A percentile compares a stretch with the other conserved stretches of the same genome.
Evolutionary conservation across 129 eudicot species (phyloP).

Genomic region (Daucus carota): DNA sequence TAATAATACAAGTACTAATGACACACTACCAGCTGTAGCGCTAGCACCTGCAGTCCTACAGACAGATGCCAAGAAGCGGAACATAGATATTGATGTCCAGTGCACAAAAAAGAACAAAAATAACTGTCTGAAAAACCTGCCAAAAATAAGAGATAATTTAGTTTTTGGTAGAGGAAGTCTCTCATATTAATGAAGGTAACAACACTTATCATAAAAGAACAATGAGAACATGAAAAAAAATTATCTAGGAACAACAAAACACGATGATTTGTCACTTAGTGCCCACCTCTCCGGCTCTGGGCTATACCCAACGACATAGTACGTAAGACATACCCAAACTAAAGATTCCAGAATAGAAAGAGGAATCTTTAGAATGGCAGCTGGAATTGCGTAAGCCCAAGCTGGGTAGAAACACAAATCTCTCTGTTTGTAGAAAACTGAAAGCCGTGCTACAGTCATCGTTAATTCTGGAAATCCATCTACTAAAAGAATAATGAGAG

Average conservation of each 20-base stretch:
- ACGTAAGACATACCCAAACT: constrained; percentile 36
- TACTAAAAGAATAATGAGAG: constrained; percentile 28
- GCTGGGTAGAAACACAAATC: constrained; percentile 44
- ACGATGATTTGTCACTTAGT: not conserved
- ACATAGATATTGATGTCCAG: constrained; percentile 32
- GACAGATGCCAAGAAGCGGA: constrained; percentile 37
- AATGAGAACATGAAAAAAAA: not conserved
- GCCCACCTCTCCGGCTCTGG: constrained; percentile 28
- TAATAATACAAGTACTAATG: constrained; percentile 14
- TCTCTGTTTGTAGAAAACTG: constrained; percentile 43
- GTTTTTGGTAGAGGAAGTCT: not conserved
- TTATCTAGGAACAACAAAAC: not conserved
- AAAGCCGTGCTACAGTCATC: constrained; percentile 37
- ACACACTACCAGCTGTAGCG: constrained; percentile 24
- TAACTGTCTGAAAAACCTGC: constrained; percentile 39
- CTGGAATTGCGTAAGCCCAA: constrained; percentile 51
- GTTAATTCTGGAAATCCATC: constrained; percentile 40
- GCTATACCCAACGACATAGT: constrained; percentile 33
- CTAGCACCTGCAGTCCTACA: constrained; percentile 23
- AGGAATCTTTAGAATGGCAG: constrained; percentile 39
- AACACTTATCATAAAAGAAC: not conserved
- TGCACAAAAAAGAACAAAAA: constrained; percentile 25
- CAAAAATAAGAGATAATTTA: constrained; percentile 3
- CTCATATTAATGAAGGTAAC: not conserved
- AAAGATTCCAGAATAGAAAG: constrained; percentile 28